phyloP scores from a whole-genome alignment of 257 asterid genomes.

The Nicotiana noctiflora region DNA sequence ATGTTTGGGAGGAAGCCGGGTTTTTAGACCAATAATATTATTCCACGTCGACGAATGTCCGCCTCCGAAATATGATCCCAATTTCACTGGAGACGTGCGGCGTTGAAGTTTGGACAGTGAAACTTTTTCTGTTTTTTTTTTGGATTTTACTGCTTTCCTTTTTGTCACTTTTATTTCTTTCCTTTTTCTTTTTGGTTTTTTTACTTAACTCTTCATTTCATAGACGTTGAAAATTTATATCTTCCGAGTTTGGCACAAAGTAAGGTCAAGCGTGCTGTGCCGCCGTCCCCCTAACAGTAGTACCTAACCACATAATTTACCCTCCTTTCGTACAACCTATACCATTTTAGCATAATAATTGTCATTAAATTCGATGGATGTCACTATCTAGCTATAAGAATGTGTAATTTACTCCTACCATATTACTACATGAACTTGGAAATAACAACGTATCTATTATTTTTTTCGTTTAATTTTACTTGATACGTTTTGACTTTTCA shows the following conservation, averaged over 20 bases:
- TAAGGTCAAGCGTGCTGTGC: neutral
- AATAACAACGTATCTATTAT: no score
- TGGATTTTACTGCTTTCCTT: neutral
- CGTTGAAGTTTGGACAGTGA: neutral
- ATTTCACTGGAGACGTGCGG: neutral
- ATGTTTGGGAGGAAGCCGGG: neutral
- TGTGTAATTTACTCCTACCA: no score
- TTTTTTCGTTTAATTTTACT: no score
- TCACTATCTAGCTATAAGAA: neutral
- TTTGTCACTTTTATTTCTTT: neutral
- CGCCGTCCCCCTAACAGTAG: neutral
- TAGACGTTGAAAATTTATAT: neutral
- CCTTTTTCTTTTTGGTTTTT: no score
- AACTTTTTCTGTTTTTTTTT: neutral
- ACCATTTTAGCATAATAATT: no score
- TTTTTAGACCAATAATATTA: neutral
- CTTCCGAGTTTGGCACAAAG: neutral
- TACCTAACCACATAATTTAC: neutral
- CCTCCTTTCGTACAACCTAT: neutral
- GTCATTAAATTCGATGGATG: no score
- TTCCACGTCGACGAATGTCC: conserved; percentile 1
- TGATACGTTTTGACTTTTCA: no score
- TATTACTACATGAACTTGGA: no score
- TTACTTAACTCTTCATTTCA: neutral
- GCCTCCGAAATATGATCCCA: conserved; percentile 5